phyloP scores from a whole-genome alignment of 2,329 filamentous ascomycete species.

The Neonectria magnoliae region DNA sequence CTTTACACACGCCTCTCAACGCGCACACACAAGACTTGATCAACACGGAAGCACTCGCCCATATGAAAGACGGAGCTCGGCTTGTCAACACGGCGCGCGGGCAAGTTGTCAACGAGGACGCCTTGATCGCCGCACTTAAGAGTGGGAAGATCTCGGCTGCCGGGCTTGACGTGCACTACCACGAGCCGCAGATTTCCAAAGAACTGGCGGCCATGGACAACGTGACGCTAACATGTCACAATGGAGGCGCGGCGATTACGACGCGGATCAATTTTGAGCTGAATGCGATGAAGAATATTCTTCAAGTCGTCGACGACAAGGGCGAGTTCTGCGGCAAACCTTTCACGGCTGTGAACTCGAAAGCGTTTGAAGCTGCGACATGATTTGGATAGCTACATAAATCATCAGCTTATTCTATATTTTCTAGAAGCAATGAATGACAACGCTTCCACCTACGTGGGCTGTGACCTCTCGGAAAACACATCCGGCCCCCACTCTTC shows the following conservation, averaged over 20 bases:
- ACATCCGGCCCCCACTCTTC: background rate
- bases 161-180: conserved; percentile 64
- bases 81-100: conserved; percentile 65
- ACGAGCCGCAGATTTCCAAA: conserved; percentile 59
- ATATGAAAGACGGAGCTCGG: conserved; percentile 59
- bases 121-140: conserved; percentile 57
- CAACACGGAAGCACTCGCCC: conserved; percentile 24
- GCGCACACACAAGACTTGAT: conserved; percentile 31
- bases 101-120: conserved; percentile 61
- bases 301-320: conserved; percentile 35
- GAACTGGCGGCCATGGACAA: conserved; percentile 51
- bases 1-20: conserved; percentile 45
- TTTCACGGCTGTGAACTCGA: conserved; percentile 27
- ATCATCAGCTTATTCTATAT: background rate
- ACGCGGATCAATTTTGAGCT: conserved; percentile 54
- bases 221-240: conserved; percentile 51
- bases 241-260: conserved; percentile 50
- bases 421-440: background rate
- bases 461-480: background rate
- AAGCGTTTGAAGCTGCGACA: conserved; percentile 9
- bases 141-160: conserved; percentile 56
- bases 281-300: conserved; percentile 32
- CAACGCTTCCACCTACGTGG: no score
- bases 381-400: background rate
- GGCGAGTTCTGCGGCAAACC: conserved; percentile 30